Base-by-base conservation (phyloP, 495 filamentous ascomycete species). In the Lasiosphaeria ovina region DNA sequence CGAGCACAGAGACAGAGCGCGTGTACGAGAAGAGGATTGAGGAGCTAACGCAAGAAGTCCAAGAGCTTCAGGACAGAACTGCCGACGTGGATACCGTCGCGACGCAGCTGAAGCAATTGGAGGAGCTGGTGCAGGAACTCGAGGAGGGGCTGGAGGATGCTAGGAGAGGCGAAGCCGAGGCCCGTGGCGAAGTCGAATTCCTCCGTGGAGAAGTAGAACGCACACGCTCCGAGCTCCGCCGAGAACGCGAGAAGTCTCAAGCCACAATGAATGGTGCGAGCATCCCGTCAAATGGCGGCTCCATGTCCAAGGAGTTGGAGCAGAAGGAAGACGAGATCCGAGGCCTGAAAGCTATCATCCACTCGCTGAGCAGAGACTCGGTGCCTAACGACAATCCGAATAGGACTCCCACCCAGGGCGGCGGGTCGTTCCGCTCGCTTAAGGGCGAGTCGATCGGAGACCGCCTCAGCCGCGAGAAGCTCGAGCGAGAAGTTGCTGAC, bases 121-220 rank as follows among this genome's bases (percentile, higher is more conserved):
- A 98, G 72, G 94, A 98, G 66, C 78, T 97, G 10, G 94, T 99
- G 6, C 92, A 93, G 42, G 94, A 99, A 67, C 80, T 99, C 0
- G 94, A 99, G 71, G 95, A 99, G 69, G 94, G 94, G 2, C 80
- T 99, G 9, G 95, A 98, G 74, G 94, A 99, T 76, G 92, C 94
- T 33, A 82, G 94, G 51, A 84, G 94, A 34, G 95, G 95, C n/a
- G 95, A 99, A 73, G 93, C 95, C 1, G 94, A 99, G 77, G 94
- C 95, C 17, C 81, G 94, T 60, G 92, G 91, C 3, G 95, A 99
- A 70, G 95, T 97, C 5, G 94, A 99, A 69, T 97, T 97, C 72
- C 75, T 99, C 32, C 85, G 95, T 38, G 94, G 94, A 3, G 94
- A 99, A 70, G 95, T 99, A 0, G 94, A 99, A 71, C 77, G 94